These are phyloP conservation scores for Triadica sebifera DNA, from an alignment of 345 rosid genomes.

Conservation along the genomic window DNA sequence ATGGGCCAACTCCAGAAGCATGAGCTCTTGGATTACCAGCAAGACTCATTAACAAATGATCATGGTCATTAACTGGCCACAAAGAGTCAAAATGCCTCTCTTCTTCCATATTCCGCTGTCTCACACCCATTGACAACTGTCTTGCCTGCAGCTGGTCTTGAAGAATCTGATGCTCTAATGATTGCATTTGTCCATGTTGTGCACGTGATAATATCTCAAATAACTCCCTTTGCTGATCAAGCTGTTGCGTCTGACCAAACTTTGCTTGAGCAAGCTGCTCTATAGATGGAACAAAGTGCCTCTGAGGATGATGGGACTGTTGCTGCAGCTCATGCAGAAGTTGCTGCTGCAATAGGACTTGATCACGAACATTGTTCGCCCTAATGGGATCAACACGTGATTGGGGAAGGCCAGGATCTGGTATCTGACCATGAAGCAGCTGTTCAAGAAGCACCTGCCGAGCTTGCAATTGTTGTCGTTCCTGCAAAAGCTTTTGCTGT, in stretches of 20 bases:
- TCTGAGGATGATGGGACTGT: constrained; percentile 44
- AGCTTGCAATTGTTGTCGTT: constrained; percentile 58
- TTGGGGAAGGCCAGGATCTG: constrained; percentile 58
- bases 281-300: constrained; percentile 48
- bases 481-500: constrained; percentile 60
- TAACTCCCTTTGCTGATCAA: constrained; percentile 56
- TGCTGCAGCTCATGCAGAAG: constrained; percentile 55
- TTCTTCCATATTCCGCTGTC: constrained; percentile 49
- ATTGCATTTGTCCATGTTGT: constrained; percentile 51
- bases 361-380: constrained; percentile 42
- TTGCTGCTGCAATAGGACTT: constrained; percentile 48
- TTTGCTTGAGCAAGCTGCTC: constrained; percentile 51
- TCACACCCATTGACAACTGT: constrained; percentile 45
- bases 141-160: constrained; percentile 64
- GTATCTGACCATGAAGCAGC: constrained; percentile 51
- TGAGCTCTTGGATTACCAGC: constrained; percentile 10
- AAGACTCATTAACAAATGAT: constrained; percentile 4
- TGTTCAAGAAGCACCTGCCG: constrained; percentile 65
- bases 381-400: constrained; percentile 47
- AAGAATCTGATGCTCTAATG: constrained; percentile 63
- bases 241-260: constrained; percentile 49
- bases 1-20: constrained; percentile 45
- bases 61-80: constrained; percentile 13
- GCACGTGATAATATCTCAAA: constrained; percentile 52
- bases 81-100: constrained; percentile 41